Percentiles rank a stretch among this genome's conserved stretches.
Conservation (phyloP, 2,329 filamentous ascomycete genomes). For the Xylaria hypoxylon region DNA sequence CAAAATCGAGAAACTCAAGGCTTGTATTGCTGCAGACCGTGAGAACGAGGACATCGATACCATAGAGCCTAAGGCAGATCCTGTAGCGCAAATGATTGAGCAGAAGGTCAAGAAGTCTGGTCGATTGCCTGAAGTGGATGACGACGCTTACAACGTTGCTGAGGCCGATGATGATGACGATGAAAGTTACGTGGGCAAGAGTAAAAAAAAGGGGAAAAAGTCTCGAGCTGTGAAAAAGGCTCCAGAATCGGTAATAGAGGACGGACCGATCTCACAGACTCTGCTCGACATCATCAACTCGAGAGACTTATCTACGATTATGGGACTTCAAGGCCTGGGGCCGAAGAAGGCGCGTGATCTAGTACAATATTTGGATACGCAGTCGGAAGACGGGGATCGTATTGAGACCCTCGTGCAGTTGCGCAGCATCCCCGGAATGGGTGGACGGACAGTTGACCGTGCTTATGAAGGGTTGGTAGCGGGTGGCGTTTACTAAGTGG, state of each 20-base stretch:
- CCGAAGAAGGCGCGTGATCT: slow-evolving; percentile 75
- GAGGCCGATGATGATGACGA: slow-evolving; percentile 53
- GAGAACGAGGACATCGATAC: slow-evolving; percentile 30
- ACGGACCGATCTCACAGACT: slow-evolving; percentile 60
- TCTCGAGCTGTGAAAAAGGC: slow-evolving; percentile 31
- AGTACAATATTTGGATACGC: slow-evolving; percentile 65
- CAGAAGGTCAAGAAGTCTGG: slow-evolving; percentile 48
- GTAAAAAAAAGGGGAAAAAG: slow-evolving; percentile 45
- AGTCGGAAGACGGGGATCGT: slow-evolving; percentile 55
- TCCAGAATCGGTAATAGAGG: slow-evolving; percentile 41
- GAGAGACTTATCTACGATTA: slow-evolving; percentile 73
- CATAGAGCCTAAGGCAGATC: slow-evolving; percentile 26
- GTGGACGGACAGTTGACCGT: slow-evolving; percentile 66
- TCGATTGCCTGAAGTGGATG: slow-evolving; percentile 43
- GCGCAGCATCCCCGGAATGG: slow-evolving; percentile 67
- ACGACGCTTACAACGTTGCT: slow-evolving; percentile 51
- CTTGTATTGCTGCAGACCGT: slow-evolving; percentile 58
- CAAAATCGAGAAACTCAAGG: slow-evolving; percentile 74
- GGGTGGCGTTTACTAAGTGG: slow-evolving; percentile 32
- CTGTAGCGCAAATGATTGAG: slow-evolving; percentile 37
- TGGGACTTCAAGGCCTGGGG: slow-evolving; percentile 75
- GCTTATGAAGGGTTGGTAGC: slow-evolving; percentile 63
- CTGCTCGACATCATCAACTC: slow-evolving; percentile 80
- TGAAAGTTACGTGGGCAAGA: slow-evolving; percentile 49
- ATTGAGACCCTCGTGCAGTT: slow-evolving; percentile 65